Conservation (phyloP, 2,329 filamentous ascomycete genomes). For the Magnaporthales sp. region DNA sequence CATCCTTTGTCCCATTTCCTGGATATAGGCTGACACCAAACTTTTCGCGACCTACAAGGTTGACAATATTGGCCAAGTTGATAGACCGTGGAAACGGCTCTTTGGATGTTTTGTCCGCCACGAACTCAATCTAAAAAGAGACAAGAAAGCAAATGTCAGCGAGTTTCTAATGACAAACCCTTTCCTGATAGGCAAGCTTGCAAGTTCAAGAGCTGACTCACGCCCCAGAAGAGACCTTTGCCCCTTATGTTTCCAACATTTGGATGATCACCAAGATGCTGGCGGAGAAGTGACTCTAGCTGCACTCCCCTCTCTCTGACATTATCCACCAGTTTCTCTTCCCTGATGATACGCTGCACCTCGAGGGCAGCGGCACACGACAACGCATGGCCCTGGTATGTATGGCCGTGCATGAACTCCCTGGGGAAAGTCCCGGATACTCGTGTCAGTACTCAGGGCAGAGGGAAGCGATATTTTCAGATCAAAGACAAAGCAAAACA, state of each 20-base stretch:
- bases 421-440: slow-evolving; percentile 16
- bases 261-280: slow-evolving; percentile 21
- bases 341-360: slow-evolving; percentile 28
- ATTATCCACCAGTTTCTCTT: slow-evolving; percentile 25
- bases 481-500: not conserved
- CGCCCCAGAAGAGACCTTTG: slow-evolving; percentile 33
- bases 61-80: slow-evolving; percentile 7
- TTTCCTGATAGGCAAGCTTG: too few species aligned
- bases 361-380: slow-evolving; percentile 29
- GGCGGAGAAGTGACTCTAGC: slow-evolving; percentile 20
- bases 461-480: not conserved
- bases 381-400: slow-evolving; percentile 35
- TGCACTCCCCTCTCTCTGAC: slow-evolving; percentile 22
- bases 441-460: not conserved
- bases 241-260: slow-evolving; percentile 34
- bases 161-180: not conserved
- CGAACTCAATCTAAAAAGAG: slow-evolving; percentile 22
- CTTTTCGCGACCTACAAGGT: slow-evolving; percentile 21
- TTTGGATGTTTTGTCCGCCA: slow-evolving; percentile 23
- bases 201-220: slow-evolving; percentile 11
- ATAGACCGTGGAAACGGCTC: slow-evolving; percentile 20
- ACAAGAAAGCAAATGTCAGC: not conserved
- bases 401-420: slow-evolving; percentile 51
- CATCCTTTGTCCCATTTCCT: slow-evolving; percentile 50
- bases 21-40: slow-evolving; percentile 46